Evolutionary conservation across 768 basidiomycete genomes (phyloP).

Genomic region (Mrakia gelida): DNA sequence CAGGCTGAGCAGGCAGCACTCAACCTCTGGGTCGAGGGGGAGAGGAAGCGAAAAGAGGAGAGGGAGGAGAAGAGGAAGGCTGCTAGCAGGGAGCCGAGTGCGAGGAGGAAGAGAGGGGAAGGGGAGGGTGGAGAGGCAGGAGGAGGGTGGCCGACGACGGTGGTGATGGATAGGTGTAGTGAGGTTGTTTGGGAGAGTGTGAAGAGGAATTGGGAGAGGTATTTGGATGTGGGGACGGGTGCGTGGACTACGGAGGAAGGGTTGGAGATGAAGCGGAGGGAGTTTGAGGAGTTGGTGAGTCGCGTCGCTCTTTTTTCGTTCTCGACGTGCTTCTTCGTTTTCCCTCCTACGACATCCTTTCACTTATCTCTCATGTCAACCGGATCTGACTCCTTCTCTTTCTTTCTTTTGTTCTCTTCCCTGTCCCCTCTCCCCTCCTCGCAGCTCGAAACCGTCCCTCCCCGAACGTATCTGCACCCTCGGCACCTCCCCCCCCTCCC

Average conservation of each 20-base stretch:
- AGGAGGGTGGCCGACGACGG: conserved; percentile 2
- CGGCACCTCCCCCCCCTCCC: background rate
- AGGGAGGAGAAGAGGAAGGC: background rate
- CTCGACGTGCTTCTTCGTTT: background rate
- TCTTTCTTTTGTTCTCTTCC: background rate
- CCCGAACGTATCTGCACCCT: background rate
- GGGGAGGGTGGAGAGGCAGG: background rate
- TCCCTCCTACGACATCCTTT: background rate
- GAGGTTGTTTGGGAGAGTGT: conserved; percentile 8
- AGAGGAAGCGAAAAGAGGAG: background rate
- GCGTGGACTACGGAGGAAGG: background rate
- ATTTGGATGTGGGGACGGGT: background rate
- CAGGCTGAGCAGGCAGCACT: background rate
- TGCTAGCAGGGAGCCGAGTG: background rate
- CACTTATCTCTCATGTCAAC: background rate
- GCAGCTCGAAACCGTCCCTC: background rate
- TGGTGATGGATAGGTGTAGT: background rate
- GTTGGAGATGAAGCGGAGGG: background rate
- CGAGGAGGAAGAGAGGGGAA: background rate
- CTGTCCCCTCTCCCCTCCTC: background rate
- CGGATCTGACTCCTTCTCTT: background rate
- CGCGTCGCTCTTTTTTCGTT: background rate
- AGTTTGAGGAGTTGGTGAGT: conserved; percentile 8
- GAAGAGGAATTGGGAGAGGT: conserved; percentile 1
- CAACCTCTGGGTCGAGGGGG: background rate